phyloP scores from a whole-genome alignment of 441 rosid species.

The Adansonia gregorii region DNA sequence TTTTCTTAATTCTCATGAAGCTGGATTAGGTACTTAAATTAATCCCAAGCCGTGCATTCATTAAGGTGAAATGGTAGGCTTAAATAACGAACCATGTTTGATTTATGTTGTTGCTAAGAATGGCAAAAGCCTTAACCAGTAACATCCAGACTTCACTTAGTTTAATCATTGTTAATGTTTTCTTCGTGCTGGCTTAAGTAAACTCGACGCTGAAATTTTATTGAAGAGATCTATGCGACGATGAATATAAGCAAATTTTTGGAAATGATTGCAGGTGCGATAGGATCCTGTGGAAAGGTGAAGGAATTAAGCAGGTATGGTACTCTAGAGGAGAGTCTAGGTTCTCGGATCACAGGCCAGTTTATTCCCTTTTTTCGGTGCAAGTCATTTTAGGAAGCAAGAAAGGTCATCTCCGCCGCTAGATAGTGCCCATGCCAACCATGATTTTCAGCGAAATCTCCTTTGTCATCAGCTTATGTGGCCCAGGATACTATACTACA shows the following conservation, averaged over 20 bases:
- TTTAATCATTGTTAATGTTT: too few relatives aligned
- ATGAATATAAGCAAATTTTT: too few relatives aligned
- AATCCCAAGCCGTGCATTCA: too few relatives aligned
- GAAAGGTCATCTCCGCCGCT: not conserved
- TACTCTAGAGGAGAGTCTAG: not conserved
- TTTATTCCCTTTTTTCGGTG: not conserved
- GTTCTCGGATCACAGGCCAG: constrained; percentile 1
- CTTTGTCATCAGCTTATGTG: not conserved
- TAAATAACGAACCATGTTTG: too few relatives aligned
- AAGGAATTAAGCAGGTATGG: not conserved
- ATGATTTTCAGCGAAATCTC: too few relatives aligned
- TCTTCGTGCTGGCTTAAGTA: too few relatives aligned
- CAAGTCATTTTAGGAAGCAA: not conserved
- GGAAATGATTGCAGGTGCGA: not conserved
- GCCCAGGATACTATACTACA: not conserved
- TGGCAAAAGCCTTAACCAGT: too few relatives aligned
- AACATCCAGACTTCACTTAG: too few relatives aligned
- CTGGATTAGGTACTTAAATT: too few relatives aligned
- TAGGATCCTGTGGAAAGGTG: not conserved
- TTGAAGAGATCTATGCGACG: not conserved
- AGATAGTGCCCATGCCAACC: not conserved
- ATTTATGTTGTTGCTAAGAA: too few relatives aligned
- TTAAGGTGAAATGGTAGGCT: too few relatives aligned
- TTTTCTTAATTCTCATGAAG: not conserved
- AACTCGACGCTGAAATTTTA: too few relatives aligned